Conservation (phyloP, 108 stramenopile genomes). For the Fragilaria radians region DNA sequence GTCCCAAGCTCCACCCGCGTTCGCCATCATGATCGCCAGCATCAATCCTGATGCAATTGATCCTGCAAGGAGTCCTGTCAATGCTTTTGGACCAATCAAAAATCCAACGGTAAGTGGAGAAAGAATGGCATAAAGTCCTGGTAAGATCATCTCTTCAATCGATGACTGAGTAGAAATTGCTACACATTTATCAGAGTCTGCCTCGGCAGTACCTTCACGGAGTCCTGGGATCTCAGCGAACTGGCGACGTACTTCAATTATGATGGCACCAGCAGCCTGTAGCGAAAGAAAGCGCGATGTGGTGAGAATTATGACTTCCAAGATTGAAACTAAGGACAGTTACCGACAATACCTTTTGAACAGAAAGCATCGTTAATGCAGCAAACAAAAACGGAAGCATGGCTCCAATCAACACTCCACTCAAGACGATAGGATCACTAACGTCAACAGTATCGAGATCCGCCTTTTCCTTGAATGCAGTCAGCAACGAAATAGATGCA, state of each 20-base stretch:
- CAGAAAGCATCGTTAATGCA: conserved; percentile 99
- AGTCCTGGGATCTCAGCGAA: conserved; percentile 92
- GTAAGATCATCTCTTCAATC: conserved; percentile 94
- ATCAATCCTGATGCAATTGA: conserved; percentile 87
- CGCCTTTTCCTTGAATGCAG: conserved; percentile 72
- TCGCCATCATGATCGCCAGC: conserved; percentile 97
- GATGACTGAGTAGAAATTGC: conserved; percentile 95
- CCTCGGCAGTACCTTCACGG: conserved; percentile 82
- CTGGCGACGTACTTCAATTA: conserved; percentile 96
- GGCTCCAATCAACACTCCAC: conserved; percentile 94
- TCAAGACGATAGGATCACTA: conserved; percentile 91
- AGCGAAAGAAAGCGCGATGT: no score
- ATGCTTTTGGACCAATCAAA: conserved; percentile 93
- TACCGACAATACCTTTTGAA: no score
- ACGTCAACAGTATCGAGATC: conserved; percentile 84
- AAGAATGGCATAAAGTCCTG: conserved; percentile 95
- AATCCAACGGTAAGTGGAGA: conserved; percentile 96
- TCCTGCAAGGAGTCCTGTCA: conserved; percentile 93
- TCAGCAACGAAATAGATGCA: conserved; percentile 95
- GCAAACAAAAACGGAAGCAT: conserved; percentile 99
- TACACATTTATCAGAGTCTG: conserved; percentile 94
- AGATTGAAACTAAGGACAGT: no score
- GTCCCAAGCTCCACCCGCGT: conserved; percentile 99
- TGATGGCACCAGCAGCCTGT: conserved; percentile 96
- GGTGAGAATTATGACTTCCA: no score